These are phyloP conservation scores for Prillingera fragicola DNA, from an alignment of 1,284 basidiomycete species.

Conservation along the genomic window DNA sequence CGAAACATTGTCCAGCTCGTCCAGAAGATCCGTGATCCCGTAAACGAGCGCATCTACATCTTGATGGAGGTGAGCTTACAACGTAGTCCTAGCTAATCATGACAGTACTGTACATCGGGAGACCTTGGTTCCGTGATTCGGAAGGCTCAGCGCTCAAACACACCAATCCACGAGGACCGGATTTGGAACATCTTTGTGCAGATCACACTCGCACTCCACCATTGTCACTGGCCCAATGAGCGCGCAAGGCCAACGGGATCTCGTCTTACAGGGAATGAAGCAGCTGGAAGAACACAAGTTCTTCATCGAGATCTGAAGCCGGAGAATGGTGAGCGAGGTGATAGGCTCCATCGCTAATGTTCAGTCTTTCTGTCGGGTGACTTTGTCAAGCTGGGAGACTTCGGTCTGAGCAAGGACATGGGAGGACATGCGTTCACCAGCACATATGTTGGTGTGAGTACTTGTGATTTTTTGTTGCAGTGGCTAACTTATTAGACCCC, in stretches of 20 bases:
- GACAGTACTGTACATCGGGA: constrained; percentile 80
- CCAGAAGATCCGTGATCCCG: constrained; percentile 70
- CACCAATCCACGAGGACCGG: constrained; percentile 77
- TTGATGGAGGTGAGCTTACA: constrained; percentile 66
- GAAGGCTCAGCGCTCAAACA: constrained; percentile 51
- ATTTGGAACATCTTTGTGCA: constrained; percentile 95
- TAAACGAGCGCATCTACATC: constrained; percentile 86
- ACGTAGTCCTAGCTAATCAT: constrained; percentile 12
- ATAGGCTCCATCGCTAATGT: neutral
- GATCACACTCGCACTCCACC: constrained; percentile 78
- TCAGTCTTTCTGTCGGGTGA: constrained; percentile 45
- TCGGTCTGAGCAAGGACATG: constrained; percentile 89
- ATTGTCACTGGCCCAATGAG: constrained; percentile 65
- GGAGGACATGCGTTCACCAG: constrained; percentile 79
- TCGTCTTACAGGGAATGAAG: neutral
- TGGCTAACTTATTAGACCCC: constrained; percentile 62
- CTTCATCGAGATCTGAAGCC: constrained; percentile 93
- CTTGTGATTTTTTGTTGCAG: no score
- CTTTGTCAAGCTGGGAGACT: constrained; percentile 88
- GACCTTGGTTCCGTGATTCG: constrained; percentile 80
- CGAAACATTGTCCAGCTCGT: constrained; percentile 73
- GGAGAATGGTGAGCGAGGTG: constrained; percentile 69
- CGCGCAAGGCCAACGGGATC: constrained; percentile 8
- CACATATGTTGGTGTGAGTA: constrained; percentile 87
- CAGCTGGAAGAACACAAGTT: constrained; percentile 55